Evolutionary conservation across 2,329 filamentous ascomycete species (phyloP), one percentile per base, ranked within the genome.

Genomic region (Stachybotrys echinatus): DNA sequence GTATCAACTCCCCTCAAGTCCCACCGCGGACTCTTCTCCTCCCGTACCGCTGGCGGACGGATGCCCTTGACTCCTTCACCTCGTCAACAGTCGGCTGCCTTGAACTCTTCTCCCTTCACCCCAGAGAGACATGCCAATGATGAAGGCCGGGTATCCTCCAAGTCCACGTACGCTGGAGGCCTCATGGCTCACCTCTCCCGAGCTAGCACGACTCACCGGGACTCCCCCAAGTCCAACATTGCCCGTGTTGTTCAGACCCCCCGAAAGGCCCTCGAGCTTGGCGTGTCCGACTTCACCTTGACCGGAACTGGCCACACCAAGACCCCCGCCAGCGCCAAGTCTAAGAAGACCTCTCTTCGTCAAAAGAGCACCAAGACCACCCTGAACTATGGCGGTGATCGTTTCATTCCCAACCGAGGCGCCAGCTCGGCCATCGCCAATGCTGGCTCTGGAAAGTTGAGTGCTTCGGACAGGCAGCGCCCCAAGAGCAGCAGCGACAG

Each of bases 191-290:
- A 91, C 65, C 87, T 96, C 64, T 79, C 87, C 54, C 88, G 87
- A 63, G 85, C 80, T 3, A 72, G 70, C 53, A 79, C 84, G 54
- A 87, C 85, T 74, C 73, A 78, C 39, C 87, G 88, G 47, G 88
- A 94, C 66, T 96, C 92, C 3, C 91, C 92, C 66, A 97, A 97
- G 77, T 96, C 92, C 52, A 97, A 96, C 77, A 96, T 96, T 68
- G 89, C 88, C 58, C 83, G 84, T 56, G 74, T 74, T 40, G 81
- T 83, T 50, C 80, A 85, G 51, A 92, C 89, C 42, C 92, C 92
- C 19, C 88, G 89, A 62, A 89, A 88, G 68, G 80, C 77, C 44
- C 80, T 97, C 38, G 92, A 97, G 70, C 81, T 96, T 39, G 91
- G 90, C 57, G 85, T 96, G 31, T 96, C 92, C 39, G 92, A 99